Percentiles rank a stretch among this genome's conserved stretches.
phyloP scores from a whole-genome alignment of 148 eudicot genomes.

The Fagopyrum tataricum region DNA sequence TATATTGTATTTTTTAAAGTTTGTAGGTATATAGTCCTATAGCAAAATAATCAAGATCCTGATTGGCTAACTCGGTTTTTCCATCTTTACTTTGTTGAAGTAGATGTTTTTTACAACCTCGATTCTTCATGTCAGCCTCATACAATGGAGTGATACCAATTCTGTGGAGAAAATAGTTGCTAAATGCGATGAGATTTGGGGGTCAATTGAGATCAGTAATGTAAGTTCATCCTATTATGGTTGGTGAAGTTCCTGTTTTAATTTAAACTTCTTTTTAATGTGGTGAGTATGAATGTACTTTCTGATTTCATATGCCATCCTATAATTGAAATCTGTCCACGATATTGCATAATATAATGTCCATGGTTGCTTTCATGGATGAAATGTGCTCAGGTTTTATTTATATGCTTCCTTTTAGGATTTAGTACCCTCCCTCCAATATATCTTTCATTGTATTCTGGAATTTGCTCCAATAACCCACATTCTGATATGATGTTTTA shows the following conservation, averaged over 20 bases:
- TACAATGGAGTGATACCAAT: slow-evolving; percentile 75
- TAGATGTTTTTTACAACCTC: slow-evolving; percentile 98
- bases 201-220: slow-evolving; percentile 54
- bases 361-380: neutral
- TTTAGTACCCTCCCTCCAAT: neutral
- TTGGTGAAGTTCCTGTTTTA: neutral
- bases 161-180: slow-evolving; percentile 66
- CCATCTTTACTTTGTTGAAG: slow-evolving; percentile 15
- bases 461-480: neutral
- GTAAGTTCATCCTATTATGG: slow-evolving; percentile 31
- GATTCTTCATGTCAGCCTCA: slow-evolving; percentile 79
- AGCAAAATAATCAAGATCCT: neutral
- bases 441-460: neutral
- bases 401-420: neutral
- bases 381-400: neutral
- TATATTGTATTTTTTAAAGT: neutral
- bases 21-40: neutral
- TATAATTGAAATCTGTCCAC: neutral
- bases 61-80: slow-evolving; percentile 6
- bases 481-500: neutral
- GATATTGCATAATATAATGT: neutral
- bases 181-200: slow-evolving; percentile 79
- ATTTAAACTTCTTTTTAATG: neutral
- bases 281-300: neutral
- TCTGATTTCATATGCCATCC: slow-evolving; percentile 3